Evolutionary conservation across 2,329 filamentous ascomycete species (phyloP).

Genomic region (Arthrobotrys sinensis): DNA sequence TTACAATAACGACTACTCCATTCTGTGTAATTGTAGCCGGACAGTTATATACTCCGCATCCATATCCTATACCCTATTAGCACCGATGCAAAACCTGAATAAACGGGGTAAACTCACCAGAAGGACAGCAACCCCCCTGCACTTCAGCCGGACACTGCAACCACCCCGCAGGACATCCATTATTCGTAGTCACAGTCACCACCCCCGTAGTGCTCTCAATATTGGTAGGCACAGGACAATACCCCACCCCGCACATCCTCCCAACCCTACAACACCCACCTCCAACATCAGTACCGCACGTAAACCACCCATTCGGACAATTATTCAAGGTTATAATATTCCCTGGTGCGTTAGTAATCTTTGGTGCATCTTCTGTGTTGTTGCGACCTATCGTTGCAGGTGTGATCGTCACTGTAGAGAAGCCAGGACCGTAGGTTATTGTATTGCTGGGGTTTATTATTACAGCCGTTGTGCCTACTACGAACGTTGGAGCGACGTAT

Average conservation of each 20-base stretch:
- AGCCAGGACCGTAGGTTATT: slow-evolving; percentile 43
- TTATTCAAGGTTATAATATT: slow-evolving; percentile 20
- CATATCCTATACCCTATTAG: slow-evolving; percentile 31
- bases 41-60: slow-evolving; percentile 50
- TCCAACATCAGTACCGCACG: slow-evolving; percentile 43
- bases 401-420: slow-evolving; percentile 34
- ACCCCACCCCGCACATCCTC: slow-evolving; percentile 42
- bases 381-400: neutral
- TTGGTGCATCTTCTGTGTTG: slow-evolving; percentile 29
- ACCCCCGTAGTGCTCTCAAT: neutral
- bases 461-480: slow-evolving; percentile 18
- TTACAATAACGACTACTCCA: slow-evolving; percentile 31
- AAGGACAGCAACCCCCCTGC: slow-evolving; percentile 48
- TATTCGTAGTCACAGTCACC: slow-evolving; percentile 44
- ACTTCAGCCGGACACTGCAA: slow-evolving; percentile 41
- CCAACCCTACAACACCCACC: slow-evolving; percentile 51
- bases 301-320: slow-evolving; percentile 43
- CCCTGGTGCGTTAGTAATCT: slow-evolving; percentile 49
- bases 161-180: slow-evolving; percentile 38
- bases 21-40: slow-evolving; percentile 37
- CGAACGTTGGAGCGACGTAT: slow-evolving; percentile 32
- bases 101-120: slow-evolving; percentile 37
- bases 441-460: slow-evolving; percentile 6
- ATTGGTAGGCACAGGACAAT: slow-evolving; percentile 43
- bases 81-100: neutral